Evolutionary conservation across 768 basidiomycete species (phyloP).

Genomic region (Porphyrellus cyaneotinctus): DNA sequence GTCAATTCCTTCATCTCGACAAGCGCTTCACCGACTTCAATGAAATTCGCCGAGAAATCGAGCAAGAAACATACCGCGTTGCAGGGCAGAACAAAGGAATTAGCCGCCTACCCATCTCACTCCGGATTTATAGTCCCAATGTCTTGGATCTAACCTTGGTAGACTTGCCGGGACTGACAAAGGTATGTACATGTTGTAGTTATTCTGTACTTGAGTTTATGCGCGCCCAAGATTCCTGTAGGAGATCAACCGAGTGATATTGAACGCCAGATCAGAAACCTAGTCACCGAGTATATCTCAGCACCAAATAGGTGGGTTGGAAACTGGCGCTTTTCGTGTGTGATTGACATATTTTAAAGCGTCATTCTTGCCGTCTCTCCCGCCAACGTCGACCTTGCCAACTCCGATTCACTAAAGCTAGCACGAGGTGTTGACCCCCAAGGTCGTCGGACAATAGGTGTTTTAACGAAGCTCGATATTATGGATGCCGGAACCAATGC

Average conservation of each 20-base stretch:
- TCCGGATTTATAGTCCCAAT: slow-evolving; percentile 93
- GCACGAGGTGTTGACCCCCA: slow-evolving; percentile 95
- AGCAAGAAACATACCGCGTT: slow-evolving; percentile 94
- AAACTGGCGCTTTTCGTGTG: neutral
- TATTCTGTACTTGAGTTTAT: neutral
- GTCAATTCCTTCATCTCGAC: slow-evolving; percentile 95
- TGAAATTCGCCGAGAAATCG: slow-evolving; percentile 94
- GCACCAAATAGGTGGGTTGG: slow-evolving; percentile 84
- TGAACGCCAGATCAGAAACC: slow-evolving; percentile 89
- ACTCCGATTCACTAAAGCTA: slow-evolving; percentile 95
- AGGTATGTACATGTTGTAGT: slow-evolving; percentile 50
- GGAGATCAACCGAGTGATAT: slow-evolving; percentile 98
- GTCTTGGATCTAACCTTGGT: slow-evolving; percentile 95
- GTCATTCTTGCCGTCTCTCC: slow-evolving; percentile 96
- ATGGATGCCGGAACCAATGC: slow-evolving; percentile 99
- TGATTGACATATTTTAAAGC: slow-evolving; percentile 38
- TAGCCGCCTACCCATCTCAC: slow-evolving; percentile 91
- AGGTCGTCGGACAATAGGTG: slow-evolving; percentile 93
- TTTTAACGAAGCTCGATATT: slow-evolving; percentile 94
- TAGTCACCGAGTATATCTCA: slow-evolving; percentile 94
- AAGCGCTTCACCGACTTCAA: slow-evolving; percentile 94
- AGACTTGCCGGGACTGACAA: slow-evolving; percentile 94
- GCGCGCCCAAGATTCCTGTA: slow-evolving; percentile 69
- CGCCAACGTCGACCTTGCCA: slow-evolving; percentile 98
- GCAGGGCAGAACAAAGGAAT: slow-evolving; percentile 99